These are phyloP conservation scores for Diutina sp. DNA, from an alignment of 1,139 yeast species.

Conservation along the genomic window DNA sequence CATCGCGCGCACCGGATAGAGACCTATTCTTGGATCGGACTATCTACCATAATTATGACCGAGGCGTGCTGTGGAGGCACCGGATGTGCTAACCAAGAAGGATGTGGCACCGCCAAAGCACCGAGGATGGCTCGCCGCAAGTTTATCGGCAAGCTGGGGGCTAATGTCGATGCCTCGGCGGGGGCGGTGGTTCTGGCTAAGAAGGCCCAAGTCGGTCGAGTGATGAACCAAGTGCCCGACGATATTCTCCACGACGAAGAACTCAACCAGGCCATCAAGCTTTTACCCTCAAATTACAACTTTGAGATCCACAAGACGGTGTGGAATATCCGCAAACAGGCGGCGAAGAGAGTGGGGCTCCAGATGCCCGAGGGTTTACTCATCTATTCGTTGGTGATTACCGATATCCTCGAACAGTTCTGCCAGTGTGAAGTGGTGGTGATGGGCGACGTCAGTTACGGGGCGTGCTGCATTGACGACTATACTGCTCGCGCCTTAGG, in stretches of 20 bases:
- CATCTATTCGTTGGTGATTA: slow-evolving; percentile 72
- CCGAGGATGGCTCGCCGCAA: not conserved
- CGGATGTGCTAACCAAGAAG: not conserved
- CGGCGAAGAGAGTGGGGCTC: slow-evolving; percentile 69
- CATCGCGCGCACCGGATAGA: slow-evolving; percentile 3
- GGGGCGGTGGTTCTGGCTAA: slow-evolving; percentile 6
- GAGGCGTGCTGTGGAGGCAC: not conserved
- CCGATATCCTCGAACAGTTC: slow-evolving; percentile 88
- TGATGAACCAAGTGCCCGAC: slow-evolving; percentile 81
- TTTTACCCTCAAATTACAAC: slow-evolving; percentile 83
- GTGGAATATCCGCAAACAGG: slow-evolving; percentile 72
- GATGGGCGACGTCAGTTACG: slow-evolving; percentile 98
- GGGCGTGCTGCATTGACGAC: slow-evolving; percentile 98
- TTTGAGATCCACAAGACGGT: slow-evolving; percentile 93
- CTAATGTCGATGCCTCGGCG: not conserved
- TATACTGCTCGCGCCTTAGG: slow-evolving; percentile 86
- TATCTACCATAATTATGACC: not conserved
- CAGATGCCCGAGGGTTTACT: slow-evolving; percentile 97
- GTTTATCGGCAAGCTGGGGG: not conserved
- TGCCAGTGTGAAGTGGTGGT: slow-evolving; percentile 79
- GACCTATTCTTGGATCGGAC: not conserved
- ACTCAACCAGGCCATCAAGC: slow-evolving; percentile 64
- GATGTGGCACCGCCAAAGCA: not conserved
- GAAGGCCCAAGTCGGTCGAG: slow-evolving; percentile 31
- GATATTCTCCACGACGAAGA: slow-evolving; percentile 73